Base-by-base conservation (phyloP, 306 rosid species). In the Pachyrhizus erosus region DNA sequence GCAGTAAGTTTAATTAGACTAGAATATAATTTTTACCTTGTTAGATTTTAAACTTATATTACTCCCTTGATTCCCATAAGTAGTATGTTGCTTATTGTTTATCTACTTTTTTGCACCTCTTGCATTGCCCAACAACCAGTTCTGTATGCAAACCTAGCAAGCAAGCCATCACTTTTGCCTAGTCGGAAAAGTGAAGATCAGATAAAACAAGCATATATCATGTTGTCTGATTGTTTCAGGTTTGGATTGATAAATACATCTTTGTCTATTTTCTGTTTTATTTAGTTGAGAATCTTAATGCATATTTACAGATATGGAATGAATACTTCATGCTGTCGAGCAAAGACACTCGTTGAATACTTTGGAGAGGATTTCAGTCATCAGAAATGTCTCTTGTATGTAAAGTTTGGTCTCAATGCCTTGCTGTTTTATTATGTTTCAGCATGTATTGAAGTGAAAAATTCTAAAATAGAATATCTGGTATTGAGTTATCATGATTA, bases 191-290 rank as follows among this genome's bases (percentile, higher is more conserved):
- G 89, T 83, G 94, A 85, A 80, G 96, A 87, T 62, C 97, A 90
- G 91, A 85, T 69, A 31, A 93, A 86, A 84, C 92, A 86, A 80
- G 97, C 98, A 64, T 85, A 86, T 86, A 87, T 77, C 86, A 90
- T 95, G 98, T 71, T 93, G 83, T 88, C 98, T 27, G 98, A 95
- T 83, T 89, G 94, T 88, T 95, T 93, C 96, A 93, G 98, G 98
- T 95, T 80, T 68, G 82, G 61, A 49, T 75, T n/a, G 70, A 67
- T 75, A 29, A 70, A 77, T 73, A 45, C 71, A 54, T 82, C 73
- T 82, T 80, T 64, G 78, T 54, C 42, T 60, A 64, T 48, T 73
- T 26, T 26, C 5, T 78, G 48, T 70, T 65, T 60, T 70, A 62
- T 31, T 52, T 84, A 51, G 40, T 21, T 14, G 42, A 20, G 1